Evolutionary conservation across 2,329 filamentous ascomycete species (phyloP), one percentile per base, ranked within the genome.

Genomic region (Arthrobotrys megalospora): DNA sequence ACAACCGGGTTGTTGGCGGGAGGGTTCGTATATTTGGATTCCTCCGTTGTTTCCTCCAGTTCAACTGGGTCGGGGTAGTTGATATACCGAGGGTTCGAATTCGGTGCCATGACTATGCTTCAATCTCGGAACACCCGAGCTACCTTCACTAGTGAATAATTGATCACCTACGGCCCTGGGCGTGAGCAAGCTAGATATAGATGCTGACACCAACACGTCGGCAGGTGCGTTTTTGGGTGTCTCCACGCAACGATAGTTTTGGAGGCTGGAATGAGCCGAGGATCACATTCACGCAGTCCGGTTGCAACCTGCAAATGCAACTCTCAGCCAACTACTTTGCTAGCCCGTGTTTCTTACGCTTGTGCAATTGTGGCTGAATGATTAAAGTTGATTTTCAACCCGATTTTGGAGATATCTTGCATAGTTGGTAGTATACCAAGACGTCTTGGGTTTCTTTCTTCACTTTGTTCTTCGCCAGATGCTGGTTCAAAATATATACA

Each of bases 31-130:
- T 78, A 72, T 43, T 72, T 72, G 3, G 75, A 58, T 16, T 78
- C 75, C 55, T 67, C 67, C 24, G 52, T 58, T 34, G 60, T 41
- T 8, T 53, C 24, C 8, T 71, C 62, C 24, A 78, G 45, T 34
- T 68, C 75, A 41, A 68, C 63, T n/a, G 75, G 75, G 34, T 53
- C 67, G 19, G 75, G 75, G 43, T 78, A 78, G 50, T 72, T 72
- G 53, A 78, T 34, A 36, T 78, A 78, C 11, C 52, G 67, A 36
- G 66, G 60, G 21, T 66, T 78, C 14, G 67, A 41, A 16, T 45
- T 63, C 24, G 60, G 52, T 36, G 75, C 55, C 75, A 72, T 72
- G 41, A 12, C 41, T 68, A 8, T 1, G 2, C 28, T 32, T 8
- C 28, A 4, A n/a, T 34, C 21, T 53, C 28, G 10, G 16, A 6